These are phyloP conservation scores for Sindora glabra DNA, from an alignment of 306 rosid species.

Conservation along the genomic window DNA sequence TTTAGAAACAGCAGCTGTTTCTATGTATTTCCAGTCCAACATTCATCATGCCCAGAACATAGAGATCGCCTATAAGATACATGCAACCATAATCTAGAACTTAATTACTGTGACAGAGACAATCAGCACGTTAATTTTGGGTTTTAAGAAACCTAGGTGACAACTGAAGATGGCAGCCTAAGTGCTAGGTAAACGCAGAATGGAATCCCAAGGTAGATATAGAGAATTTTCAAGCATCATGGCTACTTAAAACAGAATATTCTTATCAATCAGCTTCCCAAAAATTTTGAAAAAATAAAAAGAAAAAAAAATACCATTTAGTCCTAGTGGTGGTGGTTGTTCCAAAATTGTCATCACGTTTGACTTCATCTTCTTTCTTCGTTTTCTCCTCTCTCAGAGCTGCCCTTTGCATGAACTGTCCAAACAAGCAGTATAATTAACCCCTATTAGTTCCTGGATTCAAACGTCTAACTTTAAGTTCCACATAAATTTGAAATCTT, in stretches of 20 bases:
- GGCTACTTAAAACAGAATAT: neutral
- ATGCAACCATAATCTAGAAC: neutral
- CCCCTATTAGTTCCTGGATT: neutral
- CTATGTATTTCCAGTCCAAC: no score
- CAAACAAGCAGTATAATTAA: neutral
- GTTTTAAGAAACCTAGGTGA: neutral
- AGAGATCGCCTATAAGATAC: neutral
- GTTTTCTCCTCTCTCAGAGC: constrained; percentile 48
- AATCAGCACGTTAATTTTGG: no score
- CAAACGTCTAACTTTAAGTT: neutral
- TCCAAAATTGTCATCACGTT: constrained; percentile 33
- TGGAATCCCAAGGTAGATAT: neutral
- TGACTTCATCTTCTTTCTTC: constrained; percentile 58
- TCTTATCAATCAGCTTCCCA: neutral
- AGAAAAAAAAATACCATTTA: constrained; percentile 49
- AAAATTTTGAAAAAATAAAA: neutral
- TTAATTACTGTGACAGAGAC: neutral
- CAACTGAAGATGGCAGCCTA: neutral
- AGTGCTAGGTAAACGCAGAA: neutral
- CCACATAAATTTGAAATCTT: neutral
- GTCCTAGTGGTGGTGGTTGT: constrained; percentile 24
- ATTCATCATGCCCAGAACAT: no score
- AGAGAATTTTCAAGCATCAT: neutral
- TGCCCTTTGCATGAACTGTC: constrained; percentile 88
- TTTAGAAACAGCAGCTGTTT: no score